Conservation (phyloP, 1,284 basidiomycete genomes). For the Pascua guehoae region DNA sequence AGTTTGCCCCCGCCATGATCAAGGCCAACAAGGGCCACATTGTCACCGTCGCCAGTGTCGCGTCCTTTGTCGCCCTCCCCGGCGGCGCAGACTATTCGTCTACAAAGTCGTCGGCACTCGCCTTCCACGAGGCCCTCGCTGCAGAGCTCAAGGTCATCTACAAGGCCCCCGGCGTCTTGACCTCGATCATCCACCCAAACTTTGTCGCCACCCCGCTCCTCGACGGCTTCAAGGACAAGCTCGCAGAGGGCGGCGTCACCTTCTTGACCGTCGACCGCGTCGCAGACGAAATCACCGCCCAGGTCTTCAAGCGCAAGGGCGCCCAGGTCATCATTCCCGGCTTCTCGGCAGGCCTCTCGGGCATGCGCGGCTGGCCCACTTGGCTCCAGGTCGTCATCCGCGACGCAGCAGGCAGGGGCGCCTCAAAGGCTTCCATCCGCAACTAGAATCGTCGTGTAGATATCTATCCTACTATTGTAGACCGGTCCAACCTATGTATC, state of each 20-base stretch:
- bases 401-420: background rate
- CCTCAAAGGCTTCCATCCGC: background rate
- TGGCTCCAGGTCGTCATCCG: slow-evolving; percentile 5
- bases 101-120: slow-evolving; percentile 11
- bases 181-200: slow-evolving; percentile 12
- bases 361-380: slow-evolving; percentile 1
- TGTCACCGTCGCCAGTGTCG: slow-evolving; percentile 13
- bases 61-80: slow-evolving; percentile 11
- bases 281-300: slow-evolving; percentile 8
- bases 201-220: slow-evolving; percentile 13
- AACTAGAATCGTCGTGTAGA: no score
- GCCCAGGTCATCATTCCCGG: slow-evolving; percentile 16
- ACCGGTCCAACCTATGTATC: no score
- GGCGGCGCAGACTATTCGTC: slow-evolving; percentile 8
- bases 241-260: slow-evolving; percentile 5
- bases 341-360: slow-evolving; percentile 1
- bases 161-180: slow-evolving; percentile 11
- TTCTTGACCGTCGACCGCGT: slow-evolving; percentile 9
- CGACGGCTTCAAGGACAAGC: slow-evolving; percentile 2
- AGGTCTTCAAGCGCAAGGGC: slow-evolving; percentile 10
- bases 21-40: slow-evolving; percentile 16
- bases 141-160: slow-evolving; percentile 10
- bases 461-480: no score
- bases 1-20: slow-evolving; percentile 14
- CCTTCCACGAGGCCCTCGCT: slow-evolving; percentile 9